These are phyloP conservation scores for Coriolopsis trogii DNA, from an alignment of 1,284 basidiomycete species.

Conservation along the genomic window DNA sequence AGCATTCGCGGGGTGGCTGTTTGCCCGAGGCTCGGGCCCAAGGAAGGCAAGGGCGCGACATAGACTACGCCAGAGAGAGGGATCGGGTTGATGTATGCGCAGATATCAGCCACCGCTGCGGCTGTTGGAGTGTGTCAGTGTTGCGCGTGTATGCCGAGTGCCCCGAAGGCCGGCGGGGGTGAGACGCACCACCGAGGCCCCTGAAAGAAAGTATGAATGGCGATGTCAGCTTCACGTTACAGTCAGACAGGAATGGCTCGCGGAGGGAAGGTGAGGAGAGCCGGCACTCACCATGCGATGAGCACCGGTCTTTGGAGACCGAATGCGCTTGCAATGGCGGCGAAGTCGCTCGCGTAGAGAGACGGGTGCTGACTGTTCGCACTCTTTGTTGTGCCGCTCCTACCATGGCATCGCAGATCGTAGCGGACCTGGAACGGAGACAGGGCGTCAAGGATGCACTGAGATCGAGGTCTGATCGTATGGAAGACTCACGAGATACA, in stretches of 20 bases:
- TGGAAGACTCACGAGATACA: conserved; percentile 36
- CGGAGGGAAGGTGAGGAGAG: too few relatives aligned
- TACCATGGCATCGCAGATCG: conserved; percentile 37
- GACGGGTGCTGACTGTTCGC: conserved; percentile 23
- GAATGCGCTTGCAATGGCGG: conserved; percentile 30
- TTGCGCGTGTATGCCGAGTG: too few relatives aligned
- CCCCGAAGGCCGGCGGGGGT: neutral
- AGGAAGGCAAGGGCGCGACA: conserved; percentile 24
- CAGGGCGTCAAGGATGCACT: neutral
- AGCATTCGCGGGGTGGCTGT: conserved; percentile 20
- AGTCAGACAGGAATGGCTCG: too few relatives aligned
- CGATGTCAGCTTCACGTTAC: neutral
- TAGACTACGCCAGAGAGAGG: conserved; percentile 26
- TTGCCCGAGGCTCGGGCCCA: conserved; percentile 18
- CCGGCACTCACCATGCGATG: conserved; percentile 31
- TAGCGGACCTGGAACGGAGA: conserved; percentile 33
- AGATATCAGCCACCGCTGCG: conserved; percentile 26
- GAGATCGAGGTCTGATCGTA: neutral
- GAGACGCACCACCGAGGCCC: conserved; percentile 18
- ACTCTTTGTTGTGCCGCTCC: conserved; percentile 26
- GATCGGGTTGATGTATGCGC: conserved; percentile 15
- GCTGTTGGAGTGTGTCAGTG: too few relatives aligned
- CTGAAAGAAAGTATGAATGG: neutral
- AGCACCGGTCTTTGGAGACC: conserved; percentile 26
- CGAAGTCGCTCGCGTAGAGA: conserved; percentile 32